Evolutionary conservation across 2,329 filamentous ascomycete genomes (phyloP), one percentile per base, ranked within the genome.

Genomic region (Colletotrichum neosansevieriae): DNA sequence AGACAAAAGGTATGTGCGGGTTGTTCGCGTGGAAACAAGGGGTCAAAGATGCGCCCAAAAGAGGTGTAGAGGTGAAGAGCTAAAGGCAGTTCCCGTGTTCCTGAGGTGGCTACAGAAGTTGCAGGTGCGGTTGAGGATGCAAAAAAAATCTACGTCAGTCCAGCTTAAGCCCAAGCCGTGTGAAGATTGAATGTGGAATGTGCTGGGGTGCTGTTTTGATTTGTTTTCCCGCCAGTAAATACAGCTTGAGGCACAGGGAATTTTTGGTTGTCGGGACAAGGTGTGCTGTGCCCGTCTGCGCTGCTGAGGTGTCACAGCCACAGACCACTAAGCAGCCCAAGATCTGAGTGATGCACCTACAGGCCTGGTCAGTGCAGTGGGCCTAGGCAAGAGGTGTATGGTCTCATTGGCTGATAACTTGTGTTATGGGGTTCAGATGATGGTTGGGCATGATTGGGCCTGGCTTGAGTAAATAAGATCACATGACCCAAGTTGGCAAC

Each of bases 221-320:
- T 56, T 66, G 58, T 58, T 69, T 64, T 40, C 15, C 17, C 21
- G 0, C 2, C 21, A 38, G 24, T 4, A 24, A 24, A 24, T 24
- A 24, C 24, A 24, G 24, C 24, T 36, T 36, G 63, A 47, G 49
- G 50, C 64, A 68, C 47, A 47, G 65, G 65, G 61, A 56, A 54
- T 29, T 69, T 58, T 56, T 69, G 67, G 67, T 69, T 69, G 67
- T 69, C 67, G 45, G 67, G 67, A 69, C 67, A 67, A 67, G 67
- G 50, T 24, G 15, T 57, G 54, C 58, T 57, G 15, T 24, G 36
- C 17, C n/a, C n/a, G n/a, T 24, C n/a, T 59, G 57, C 32, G 4
- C 21, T 21, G 21, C 21, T 21, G 3, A 4, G 21, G 50, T 59
- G 57, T 38, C 44, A 59, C 57, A 47, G 34, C 42, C 57, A 45